Conservation (phyloP, 257 asterid genomes). For the Striga asiatica region DNA sequence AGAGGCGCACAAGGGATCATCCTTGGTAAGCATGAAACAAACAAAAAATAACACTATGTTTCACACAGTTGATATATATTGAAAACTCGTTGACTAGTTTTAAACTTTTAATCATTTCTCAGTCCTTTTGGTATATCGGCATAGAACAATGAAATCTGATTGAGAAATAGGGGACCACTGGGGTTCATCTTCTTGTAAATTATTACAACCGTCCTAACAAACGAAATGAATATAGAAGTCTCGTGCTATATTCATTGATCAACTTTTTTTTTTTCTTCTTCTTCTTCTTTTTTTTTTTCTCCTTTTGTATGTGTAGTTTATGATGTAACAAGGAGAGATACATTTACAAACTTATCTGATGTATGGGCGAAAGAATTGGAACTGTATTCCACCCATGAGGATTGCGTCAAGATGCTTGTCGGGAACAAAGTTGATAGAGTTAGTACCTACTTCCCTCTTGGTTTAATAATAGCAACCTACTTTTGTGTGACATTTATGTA, state of each 20-base stretch:
- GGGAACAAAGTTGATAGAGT: constrained; percentile 91
- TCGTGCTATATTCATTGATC: not conserved
- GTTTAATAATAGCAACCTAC: not conserved
- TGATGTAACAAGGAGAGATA: constrained; percentile 84
- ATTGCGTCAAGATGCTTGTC: constrained; percentile 80
- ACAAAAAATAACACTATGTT: too few species aligned
- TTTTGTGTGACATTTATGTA: not conserved
- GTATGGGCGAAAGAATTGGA: constrained; percentile 89
- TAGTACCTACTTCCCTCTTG: constrained; percentile 2
- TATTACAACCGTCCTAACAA: too few species aligned
- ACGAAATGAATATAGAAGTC: too few species aligned
- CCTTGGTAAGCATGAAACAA: constrained; percentile 44
- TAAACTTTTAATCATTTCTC: too few species aligned
- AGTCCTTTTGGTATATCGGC: too few species aligned
- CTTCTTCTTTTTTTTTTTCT: constrained; percentile 1
- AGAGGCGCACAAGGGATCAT: constrained; percentile 50
- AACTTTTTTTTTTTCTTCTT: not conserved
- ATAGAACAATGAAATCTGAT: too few species aligned
- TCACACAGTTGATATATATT: too few species aligned
- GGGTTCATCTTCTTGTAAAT: too few species aligned
- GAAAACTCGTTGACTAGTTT: too few species aligned
- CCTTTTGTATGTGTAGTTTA: constrained; percentile 39
- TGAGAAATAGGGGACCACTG: too few species aligned
- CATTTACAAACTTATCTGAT: constrained; percentile 68
- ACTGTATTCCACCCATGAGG: constrained; percentile 59